Evolutionary conservation across 2,329 filamentous ascomycete species (phyloP).

Genomic region (Fusarium austroafricanum): DNA sequence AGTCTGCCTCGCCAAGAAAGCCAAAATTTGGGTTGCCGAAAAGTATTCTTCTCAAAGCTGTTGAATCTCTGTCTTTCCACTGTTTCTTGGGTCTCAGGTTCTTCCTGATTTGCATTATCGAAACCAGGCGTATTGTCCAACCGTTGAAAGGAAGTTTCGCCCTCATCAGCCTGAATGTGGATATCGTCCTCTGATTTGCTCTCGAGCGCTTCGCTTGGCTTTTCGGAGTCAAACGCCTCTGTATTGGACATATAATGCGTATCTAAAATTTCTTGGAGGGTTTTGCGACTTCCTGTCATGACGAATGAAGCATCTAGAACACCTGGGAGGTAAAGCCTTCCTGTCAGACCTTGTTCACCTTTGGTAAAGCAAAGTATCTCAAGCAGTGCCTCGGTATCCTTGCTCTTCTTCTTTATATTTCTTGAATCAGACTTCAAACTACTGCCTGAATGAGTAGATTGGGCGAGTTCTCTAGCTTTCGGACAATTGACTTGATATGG

Average conservation of each 20-base stretch:
- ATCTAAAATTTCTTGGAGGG: not conserved
- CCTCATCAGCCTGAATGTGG: not conserved
- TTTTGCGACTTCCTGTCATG: slow-evolving; percentile 15
- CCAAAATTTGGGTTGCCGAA: slow-evolving; percentile 31
- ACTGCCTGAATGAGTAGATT: no score
- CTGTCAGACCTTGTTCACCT: not conserved
- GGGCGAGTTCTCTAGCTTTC: not conserved
- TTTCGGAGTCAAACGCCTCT: not conserved
- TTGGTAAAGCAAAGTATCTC: not conserved
- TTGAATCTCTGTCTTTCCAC: not conserved
- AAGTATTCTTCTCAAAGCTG: slow-evolving; percentile 26
- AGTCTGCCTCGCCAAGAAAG: slow-evolving; percentile 10
- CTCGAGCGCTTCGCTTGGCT: no score
- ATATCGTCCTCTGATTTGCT: not conserved
- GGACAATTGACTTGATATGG: slow-evolving; percentile 13
- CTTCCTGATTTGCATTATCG: not conserved
- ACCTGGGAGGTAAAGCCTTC: not conserved
- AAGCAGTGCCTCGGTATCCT: not conserved
- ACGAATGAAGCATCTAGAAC: slow-evolving; percentile 7
- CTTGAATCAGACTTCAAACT: no score
- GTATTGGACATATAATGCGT: not conserved
- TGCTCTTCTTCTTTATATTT: not conserved
- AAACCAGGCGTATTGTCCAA: not conserved
- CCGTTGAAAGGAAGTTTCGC: not conserved
- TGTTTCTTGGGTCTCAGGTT: not conserved